phyloP scores from a whole-genome alignment of 768 basidiomycete species.

The Naganishia friedmannii region DNA sequence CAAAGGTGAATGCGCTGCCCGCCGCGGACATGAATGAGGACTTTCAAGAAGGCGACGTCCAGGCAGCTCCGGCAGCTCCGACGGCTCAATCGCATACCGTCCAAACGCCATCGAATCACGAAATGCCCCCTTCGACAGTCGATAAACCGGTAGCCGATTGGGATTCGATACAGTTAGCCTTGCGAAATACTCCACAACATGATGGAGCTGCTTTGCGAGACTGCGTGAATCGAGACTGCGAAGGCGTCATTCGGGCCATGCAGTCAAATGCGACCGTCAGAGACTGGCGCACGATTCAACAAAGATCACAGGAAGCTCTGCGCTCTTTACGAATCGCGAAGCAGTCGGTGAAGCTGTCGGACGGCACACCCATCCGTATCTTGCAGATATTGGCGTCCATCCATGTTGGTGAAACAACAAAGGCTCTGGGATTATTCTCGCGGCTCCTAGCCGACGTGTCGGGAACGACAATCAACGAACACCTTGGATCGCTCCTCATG shows the following conservation, averaged over 20 bases:
- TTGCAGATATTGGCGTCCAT: not conserved
- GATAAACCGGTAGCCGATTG: not conserved
- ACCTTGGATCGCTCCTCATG: not conserved
- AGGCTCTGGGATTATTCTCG: slow-evolving; percentile 1
- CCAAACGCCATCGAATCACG: not conserved
- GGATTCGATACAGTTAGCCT: not conserved
- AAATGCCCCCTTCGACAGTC: not conserved
- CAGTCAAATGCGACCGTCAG: not conserved
- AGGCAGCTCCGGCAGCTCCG: not conserved
- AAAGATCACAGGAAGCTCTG: not conserved
- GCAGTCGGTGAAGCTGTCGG: not conserved
- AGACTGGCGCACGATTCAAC: slow-evolving; percentile 4
- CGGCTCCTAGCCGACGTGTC: not conserved
- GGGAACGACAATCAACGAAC: not conserved
- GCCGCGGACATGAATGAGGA: not conserved
- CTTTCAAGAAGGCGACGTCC: not conserved
- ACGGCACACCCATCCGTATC: not conserved
- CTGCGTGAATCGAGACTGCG: not conserved
- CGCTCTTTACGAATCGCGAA: not conserved
- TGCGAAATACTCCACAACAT: not conserved
- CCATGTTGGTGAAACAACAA: slow-evolving; percentile 1
- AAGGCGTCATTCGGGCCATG: not conserved
- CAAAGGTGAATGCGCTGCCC: not conserved
- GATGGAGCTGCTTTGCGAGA: not conserved
- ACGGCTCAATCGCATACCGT: not conserved